Evolutionary conservation across 83 land plant species (phyloP).

Genomic region (Thuja plicata): DNA sequence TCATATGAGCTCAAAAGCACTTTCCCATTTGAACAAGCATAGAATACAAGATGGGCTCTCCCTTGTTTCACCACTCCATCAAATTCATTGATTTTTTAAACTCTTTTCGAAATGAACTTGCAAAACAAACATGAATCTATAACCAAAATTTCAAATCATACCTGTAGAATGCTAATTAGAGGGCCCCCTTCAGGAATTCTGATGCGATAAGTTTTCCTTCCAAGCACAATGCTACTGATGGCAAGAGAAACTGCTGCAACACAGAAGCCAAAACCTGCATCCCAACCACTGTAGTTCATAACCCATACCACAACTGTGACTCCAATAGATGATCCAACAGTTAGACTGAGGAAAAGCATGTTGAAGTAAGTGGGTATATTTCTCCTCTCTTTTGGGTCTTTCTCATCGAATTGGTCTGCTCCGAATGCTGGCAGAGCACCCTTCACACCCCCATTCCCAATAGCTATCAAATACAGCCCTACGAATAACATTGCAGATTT

Average conservation of each 20-base stretch:
- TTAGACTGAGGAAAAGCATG: slow-evolving; percentile 12
- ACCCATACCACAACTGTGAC: slow-evolving; percentile 26
- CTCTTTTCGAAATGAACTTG: no score
- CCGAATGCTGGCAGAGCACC: slow-evolving; percentile 21
- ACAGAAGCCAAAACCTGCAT: slow-evolving; percentile 20
- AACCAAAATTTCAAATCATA: background rate
- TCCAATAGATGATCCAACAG: slow-evolving; percentile 19
- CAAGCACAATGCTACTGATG: background rate
- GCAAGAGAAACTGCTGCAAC: slow-evolving; percentile 12
- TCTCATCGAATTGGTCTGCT: slow-evolving; percentile 32
- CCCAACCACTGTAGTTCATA: slow-evolving; percentile 25
- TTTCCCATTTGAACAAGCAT: no score
- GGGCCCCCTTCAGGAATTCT: slow-evolving; percentile 30
- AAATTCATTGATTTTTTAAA: no score
- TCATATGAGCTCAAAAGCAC: no score
- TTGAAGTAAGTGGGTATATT: slow-evolving; percentile 25
- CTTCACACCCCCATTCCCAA: slow-evolving; percentile 25
- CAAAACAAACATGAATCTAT: background rate
- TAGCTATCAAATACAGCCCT: slow-evolving; percentile 16
- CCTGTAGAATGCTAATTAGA: slow-evolving; percentile 30
- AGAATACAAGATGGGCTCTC: no score
- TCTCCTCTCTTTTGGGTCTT: slow-evolving; percentile 18
- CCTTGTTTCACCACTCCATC: no score
- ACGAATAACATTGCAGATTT: slow-evolving; percentile 18
- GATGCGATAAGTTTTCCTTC: slow-evolving; percentile 23